Evolutionary conservation across 257 asterid species (phyloP).

Genomic region (Lycium ferocissimum): DNA sequence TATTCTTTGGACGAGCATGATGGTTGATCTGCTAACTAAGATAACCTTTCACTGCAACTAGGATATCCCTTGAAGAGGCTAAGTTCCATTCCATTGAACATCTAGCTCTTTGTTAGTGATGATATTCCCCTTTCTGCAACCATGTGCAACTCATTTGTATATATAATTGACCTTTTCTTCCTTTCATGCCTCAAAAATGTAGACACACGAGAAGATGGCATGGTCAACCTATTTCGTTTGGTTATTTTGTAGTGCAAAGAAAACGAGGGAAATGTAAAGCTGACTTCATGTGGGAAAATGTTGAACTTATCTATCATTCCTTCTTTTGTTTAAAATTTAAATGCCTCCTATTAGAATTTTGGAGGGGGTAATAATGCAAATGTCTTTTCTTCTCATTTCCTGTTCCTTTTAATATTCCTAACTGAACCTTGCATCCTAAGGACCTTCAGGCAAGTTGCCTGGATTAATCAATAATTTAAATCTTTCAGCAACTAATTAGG

Average conservation of each 20-base stretch:
- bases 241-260: background rate
- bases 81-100: background rate
- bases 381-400: background rate
- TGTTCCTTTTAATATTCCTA: constrained; percentile 5
- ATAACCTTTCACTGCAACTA: background rate
- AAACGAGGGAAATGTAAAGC: background rate
- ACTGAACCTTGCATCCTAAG: background rate
- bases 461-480: constrained; percentile 17
- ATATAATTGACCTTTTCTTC: background rate
- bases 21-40: background rate
- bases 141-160: background rate
- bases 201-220: background rate
- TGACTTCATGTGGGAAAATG: background rate
- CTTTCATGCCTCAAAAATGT: background rate
- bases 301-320: background rate
- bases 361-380: background rate
- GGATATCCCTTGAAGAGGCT: background rate
- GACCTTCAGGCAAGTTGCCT: background rate
- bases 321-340: background rate
- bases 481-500: constrained; percentile 6
- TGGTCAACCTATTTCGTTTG: background rate
- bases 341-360: background rate
- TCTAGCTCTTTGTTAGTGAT: background rate
- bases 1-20: background rate
- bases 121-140: background rate